Percentiles rank a stretch among this genome's conserved stretches.
Conservation (phyloP, 768 basidiomycete species). For the Filobasidium floriforme region DNA sequence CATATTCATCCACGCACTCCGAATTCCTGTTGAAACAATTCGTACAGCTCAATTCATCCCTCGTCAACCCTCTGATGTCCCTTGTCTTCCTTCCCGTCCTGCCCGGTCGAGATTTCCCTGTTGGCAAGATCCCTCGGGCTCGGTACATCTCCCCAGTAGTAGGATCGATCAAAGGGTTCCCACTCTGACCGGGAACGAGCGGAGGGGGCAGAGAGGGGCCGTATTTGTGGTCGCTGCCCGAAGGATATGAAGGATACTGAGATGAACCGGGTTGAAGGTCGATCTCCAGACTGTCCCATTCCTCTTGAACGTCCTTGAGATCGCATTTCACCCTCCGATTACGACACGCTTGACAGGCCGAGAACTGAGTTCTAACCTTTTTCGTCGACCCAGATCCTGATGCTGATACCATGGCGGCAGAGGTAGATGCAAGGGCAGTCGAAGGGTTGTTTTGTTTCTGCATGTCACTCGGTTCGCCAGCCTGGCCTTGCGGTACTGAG, state of each 20-base stretch:
- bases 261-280: too few species aligned
- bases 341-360: slow-evolving; percentile 88
- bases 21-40: slow-evolving; percentile 83
- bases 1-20: slow-evolving; percentile 73
- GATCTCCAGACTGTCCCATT: slow-evolving; percentile 27
- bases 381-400: slow-evolving; percentile 43
- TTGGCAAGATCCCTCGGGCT: not conserved
- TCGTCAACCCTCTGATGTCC: slow-evolving; percentile 23
- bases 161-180: not conserved
- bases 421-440: too few species aligned
- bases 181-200: not conserved
- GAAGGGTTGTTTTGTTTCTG: too few species aligned
- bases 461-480: too few species aligned
- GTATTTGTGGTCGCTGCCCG: not conserved
- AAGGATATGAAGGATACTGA: not conserved
- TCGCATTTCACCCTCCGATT: slow-evolving; percentile 92
- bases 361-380: slow-evolving; percentile 73
- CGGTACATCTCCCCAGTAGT: not conserved
- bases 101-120: slow-evolving; percentile 7
- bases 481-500: too few species aligned
- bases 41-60: slow-evolving; percentile 58
- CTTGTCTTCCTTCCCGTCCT: slow-evolving; percentile 42
- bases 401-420: too few species aligned
- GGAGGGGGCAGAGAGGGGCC: not conserved
- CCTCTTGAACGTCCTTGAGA: slow-evolving; percentile 68